phyloP scores from a whole-genome alignment of 257 asterid species.

The Fraxinus cuspidata region DNA sequence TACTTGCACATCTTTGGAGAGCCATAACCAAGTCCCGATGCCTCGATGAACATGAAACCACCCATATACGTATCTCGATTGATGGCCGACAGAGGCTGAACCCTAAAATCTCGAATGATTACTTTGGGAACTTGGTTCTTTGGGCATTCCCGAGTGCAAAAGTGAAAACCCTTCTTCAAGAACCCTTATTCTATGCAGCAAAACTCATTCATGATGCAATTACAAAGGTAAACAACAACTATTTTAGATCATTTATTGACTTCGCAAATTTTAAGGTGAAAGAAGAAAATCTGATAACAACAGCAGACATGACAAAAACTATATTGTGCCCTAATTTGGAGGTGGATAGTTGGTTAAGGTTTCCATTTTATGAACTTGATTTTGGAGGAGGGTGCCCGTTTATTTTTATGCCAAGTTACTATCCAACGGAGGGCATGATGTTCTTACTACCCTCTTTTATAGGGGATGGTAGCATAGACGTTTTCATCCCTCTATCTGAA shows the following conservation, averaged over 20 bases:
- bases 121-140: slow-evolving; percentile 77
- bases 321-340: slow-evolving; percentile 74
- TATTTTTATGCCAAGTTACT: slow-evolving; percentile 71
- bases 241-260: slow-evolving; percentile 78
- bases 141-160: slow-evolving; percentile 72
- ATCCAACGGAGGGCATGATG: slow-evolving; percentile 68
- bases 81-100: slow-evolving; percentile 68
- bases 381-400: slow-evolving; percentile 73
- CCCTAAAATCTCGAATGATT: slow-evolving; percentile 55
- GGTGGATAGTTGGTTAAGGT: slow-evolving; percentile 51
- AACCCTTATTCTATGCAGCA: slow-evolving; percentile 57
- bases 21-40: slow-evolving; percentile 69
- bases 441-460: slow-evolving; percentile 65
- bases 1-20: slow-evolving; percentile 80
- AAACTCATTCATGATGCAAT: slow-evolving; percentile 69
- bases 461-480: slow-evolving; percentile 78
- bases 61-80: slow-evolving; percentile 61
- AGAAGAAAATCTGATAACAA: slow-evolving; percentile 57
- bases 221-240: slow-evolving; percentile 48
- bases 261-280: slow-evolving; percentile 54
- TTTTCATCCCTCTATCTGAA: slow-evolving; percentile 56
- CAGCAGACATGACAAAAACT: slow-evolving; percentile 43
- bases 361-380: slow-evolving; percentile 45
- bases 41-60: slow-evolving; percentile 48
- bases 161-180: slow-evolving; percentile 42